Percentiles rank a stretch among this genome's conserved stretches.
Conservation (phyloP, 1,284 basidiomycete species). For the Cystobasidiaceae sp. region DNA sequence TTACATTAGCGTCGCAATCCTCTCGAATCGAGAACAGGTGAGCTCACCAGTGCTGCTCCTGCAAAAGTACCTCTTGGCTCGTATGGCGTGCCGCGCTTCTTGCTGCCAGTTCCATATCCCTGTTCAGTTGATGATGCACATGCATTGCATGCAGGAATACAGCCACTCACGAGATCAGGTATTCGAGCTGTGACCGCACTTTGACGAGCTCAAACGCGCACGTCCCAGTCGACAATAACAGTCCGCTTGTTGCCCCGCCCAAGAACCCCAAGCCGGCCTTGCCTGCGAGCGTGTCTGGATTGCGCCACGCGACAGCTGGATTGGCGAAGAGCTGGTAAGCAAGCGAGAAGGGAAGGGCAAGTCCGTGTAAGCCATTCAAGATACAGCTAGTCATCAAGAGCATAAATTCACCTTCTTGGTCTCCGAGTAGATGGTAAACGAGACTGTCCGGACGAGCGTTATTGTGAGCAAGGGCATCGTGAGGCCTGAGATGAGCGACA, state of each 20-base stretch:
- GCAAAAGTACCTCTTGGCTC: constrained; percentile 38
- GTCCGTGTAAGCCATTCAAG: constrained; percentile 15
- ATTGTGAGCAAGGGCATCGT: constrained; percentile 95
- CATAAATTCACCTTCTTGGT: constrained; percentile 20
- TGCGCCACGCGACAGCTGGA: constrained; percentile 55
- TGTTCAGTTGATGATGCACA: no score
- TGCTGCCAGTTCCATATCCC: constrained; percentile 22
- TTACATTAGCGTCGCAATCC: neutral
- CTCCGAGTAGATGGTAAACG: constrained; percentile 36
- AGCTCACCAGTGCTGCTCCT: constrained; percentile 36
- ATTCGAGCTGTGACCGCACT: constrained; percentile 76
- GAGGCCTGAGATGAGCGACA: constrained; percentile 36
- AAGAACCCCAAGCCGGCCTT: constrained; percentile 69
- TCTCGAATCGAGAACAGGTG: no score
- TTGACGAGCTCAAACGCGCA: constrained; percentile 88
- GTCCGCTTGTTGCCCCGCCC: constrained; percentile 73
- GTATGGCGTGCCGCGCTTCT: constrained; percentile 39
- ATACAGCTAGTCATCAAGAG: no score
- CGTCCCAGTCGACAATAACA: constrained; percentile 47
- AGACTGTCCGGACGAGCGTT: constrained; percentile 82
- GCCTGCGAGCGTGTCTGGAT: constrained; percentile 59
- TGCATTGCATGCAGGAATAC: no score
- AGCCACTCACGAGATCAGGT: constrained; percentile 64
- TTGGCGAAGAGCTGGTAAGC: constrained; percentile 41
- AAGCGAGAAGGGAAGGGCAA: constrained; percentile 31